Conservation (phyloP, 371 early-diverging fungal genomes). For the Syncephalastrum contaminatum region DNA sequence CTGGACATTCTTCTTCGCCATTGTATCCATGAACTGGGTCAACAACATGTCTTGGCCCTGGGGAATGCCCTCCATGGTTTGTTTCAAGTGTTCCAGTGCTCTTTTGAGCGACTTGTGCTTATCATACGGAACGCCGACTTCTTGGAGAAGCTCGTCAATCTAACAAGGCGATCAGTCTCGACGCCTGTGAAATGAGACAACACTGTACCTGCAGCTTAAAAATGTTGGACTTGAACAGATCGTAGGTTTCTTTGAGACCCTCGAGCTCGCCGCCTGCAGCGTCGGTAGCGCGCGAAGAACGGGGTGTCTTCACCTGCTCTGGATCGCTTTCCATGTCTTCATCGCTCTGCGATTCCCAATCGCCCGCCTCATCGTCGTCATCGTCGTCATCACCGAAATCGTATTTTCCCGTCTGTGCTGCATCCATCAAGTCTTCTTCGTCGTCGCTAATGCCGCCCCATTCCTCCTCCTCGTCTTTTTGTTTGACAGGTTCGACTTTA, state of each 20-base stretch:
- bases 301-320: slow-evolving; percentile 36
- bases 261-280: slow-evolving; percentile 85
- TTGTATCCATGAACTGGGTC: slow-evolving; percentile 25
- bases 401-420: slow-evolving; percentile 20
- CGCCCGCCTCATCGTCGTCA: slow-evolving; percentile 35
- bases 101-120: slow-evolving; percentile 72
- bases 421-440: slow-evolving; percentile 25
- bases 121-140: slow-evolving; percentile 65
- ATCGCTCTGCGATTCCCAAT: slow-evolving; percentile 46
- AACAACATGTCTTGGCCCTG: slow-evolving; percentile 40
- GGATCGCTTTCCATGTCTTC: slow-evolving; percentile 36
- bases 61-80: slow-evolving; percentile 53
- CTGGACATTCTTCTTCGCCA: slow-evolving; percentile 50
- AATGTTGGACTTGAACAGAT: slow-evolving; percentile 88
- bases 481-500: slow-evolving; percentile 8
- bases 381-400: slow-evolving; percentile 20
- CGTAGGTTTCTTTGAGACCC: slow-evolving; percentile 76
- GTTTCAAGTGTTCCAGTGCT: slow-evolving; percentile 67
- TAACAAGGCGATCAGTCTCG: slow-evolving; percentile 13
- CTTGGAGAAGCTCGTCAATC: slow-evolving; percentile 84
- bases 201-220: slow-evolving; percentile 78
- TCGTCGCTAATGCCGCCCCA: slow-evolving; percentile 23
- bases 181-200: slow-evolving; percentile 7
- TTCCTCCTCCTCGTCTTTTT: slow-evolving; percentile 1
- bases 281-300: slow-evolving; percentile 28